A percentile compares a stretch with the other conserved stretches of the same genome.
These are phyloP conservation scores for Diutina ranongensis DNA, from an alignment of 1,139 yeast species.

Conservation along the genomic window DNA sequence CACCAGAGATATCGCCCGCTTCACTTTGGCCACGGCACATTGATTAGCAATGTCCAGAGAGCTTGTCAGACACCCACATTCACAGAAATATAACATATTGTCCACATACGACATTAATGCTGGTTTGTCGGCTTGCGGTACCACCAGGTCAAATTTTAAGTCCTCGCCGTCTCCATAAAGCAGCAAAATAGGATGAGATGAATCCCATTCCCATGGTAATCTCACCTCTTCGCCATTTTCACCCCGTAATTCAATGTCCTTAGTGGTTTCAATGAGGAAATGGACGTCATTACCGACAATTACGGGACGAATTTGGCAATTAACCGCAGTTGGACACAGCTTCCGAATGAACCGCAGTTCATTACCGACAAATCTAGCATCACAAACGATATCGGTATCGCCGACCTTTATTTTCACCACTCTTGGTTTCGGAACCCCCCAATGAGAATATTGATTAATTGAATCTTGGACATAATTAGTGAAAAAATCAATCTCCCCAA, in stretches of 20 bases:
- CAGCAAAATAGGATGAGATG: slow-evolving; percentile 56
- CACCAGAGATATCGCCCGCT: slow-evolving; percentile 47
- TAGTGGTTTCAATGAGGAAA: slow-evolving; percentile 50
- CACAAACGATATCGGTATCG: slow-evolving; percentile 47
- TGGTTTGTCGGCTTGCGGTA: slow-evolving; percentile 39
- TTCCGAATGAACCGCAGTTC: slow-evolving; percentile 64
- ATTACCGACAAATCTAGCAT: slow-evolving; percentile 73
- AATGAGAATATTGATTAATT: slow-evolving; percentile 64
- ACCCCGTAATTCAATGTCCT: slow-evolving; percentile 29
- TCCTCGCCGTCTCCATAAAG: slow-evolving; percentile 17
- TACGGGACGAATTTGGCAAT: slow-evolving; percentile 51
- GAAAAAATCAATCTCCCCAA: slow-evolving; percentile 65
- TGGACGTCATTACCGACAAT: slow-evolving; percentile 12
- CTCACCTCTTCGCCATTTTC: slow-evolving; percentile 46
- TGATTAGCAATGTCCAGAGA: slow-evolving; percentile 7
- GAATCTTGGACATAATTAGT: slow-evolving; percentile 51
- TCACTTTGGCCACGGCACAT: slow-evolving; percentile 50
- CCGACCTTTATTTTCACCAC: slow-evolving; percentile 30
- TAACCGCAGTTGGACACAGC: slow-evolving; percentile 54
- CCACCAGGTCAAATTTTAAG: slow-evolving; percentile 29
- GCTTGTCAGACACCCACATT: slow-evolving; percentile 55
- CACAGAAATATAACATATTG: slow-evolving; percentile 40
- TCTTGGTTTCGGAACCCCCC: slow-evolving; percentile 80
- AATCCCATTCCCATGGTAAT: slow-evolving; percentile 85
- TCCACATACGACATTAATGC: slow-evolving; percentile 49